Evolutionary conservation across 2,329 filamentous ascomycete species (phyloP).

Genomic region (Pyrenophora graminea): DNA sequence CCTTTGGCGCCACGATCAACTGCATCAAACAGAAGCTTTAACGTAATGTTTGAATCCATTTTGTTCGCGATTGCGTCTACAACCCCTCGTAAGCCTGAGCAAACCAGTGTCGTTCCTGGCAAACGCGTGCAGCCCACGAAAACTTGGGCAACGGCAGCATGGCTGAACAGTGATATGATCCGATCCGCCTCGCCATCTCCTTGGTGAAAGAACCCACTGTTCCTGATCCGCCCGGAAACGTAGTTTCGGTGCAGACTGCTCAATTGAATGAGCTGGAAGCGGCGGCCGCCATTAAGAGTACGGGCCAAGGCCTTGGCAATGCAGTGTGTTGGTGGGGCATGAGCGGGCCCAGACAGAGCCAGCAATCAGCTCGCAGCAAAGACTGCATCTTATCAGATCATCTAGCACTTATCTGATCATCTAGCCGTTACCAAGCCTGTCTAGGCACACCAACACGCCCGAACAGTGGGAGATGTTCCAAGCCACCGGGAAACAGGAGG

Average conservation of each 20-base stretch:
- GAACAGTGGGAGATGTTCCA: constrained; percentile 24
- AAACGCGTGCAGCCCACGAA: neutral
- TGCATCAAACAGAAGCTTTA: too few relatives aligned
- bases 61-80: too few relatives aligned
- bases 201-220: constrained; percentile 4
- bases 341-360: constrained; percentile 9
- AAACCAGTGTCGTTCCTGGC: too few relatives aligned
- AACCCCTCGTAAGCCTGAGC: too few relatives aligned
- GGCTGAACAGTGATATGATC: constrained; percentile 1
- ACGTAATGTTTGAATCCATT: too few relatives aligned
- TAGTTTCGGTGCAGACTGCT: constrained; percentile 16
- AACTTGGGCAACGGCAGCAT: constrained; percentile 1
- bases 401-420: constrained; percentile 39
- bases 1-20: too few relatives aligned
- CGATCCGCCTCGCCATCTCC: neutral
- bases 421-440: constrained; percentile 19
- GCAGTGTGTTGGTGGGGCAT: constrained; percentile 9
- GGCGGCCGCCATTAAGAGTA: constrained; percentile 12
- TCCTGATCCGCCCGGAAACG: constrained; percentile 2
- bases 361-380: constrained; percentile 9
- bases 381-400: constrained; percentile 37
- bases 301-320: constrained; percentile 23
- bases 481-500: constrained; percentile 24
- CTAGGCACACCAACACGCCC: constrained; percentile 23
- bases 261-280: constrained; percentile 12